Evolutionary conservation across 148 eudicot species (phyloP).

Genomic region (Rhododendron vialii): DNA sequence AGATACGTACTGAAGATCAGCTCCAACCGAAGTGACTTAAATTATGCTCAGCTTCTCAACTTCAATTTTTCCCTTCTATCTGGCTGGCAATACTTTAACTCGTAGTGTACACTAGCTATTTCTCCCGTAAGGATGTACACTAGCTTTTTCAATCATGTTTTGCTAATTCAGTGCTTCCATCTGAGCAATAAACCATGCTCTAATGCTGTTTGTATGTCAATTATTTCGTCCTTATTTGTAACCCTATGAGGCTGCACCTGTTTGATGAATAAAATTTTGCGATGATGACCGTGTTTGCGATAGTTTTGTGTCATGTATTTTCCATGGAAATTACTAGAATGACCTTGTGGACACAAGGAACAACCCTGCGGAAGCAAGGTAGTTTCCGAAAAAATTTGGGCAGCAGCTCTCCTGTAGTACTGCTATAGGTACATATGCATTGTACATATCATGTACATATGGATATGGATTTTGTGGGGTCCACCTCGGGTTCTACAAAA

Average conservation of each 20-base stretch:
- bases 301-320: background rate
- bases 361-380: too few relatives aligned
- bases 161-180: background rate
- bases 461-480: too few relatives aligned
- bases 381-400: too few relatives aligned
- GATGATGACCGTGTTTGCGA: background rate
- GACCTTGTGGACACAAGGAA: too few relatives aligned
- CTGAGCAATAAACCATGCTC: conserved; percentile 10
- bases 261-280: background rate
- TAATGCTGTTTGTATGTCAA: background rate
- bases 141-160: background rate
- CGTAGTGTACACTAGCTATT: conserved; percentile 9
- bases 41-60: background rate
- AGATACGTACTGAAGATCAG: conserved; percentile 33
- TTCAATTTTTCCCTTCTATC: background rate
- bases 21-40: conserved; percentile 11
- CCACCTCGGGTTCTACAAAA: too few relatives aligned
- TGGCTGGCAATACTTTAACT: background rate
- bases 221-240: background rate
- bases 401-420: too few relatives aligned
- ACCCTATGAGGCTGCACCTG: background rate
- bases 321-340: background rate
- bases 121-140: conserved; percentile 8
- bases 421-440: too few relatives aligned
- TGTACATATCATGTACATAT: too few relatives aligned